Base-by-base conservation (phyloP, 2,329 filamentous ascomycete species). In the Curvularia sp. region DNA sequence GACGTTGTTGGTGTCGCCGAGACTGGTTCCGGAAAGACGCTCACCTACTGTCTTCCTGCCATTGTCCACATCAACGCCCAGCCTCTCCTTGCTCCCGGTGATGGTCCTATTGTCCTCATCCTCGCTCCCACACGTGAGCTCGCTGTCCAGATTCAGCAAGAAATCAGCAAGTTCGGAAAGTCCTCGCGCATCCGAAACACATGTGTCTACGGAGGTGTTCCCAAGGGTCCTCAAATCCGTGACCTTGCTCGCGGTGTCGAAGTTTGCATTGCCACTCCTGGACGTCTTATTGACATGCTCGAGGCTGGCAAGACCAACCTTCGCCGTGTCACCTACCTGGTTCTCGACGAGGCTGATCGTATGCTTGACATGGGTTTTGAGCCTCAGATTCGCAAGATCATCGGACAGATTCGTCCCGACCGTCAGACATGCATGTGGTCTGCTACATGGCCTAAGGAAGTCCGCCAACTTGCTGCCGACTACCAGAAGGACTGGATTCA, bases 301-400 rank as follows among this genome's bases (percentile, higher is more conserved):
- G 95, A 98, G 81, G 92, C 92, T 68, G 94, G 93, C 79, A 96
- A 96, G 85, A 99, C 95, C 72, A 98, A 99, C 83, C 87, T 99
- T 64, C 94, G 94, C 68, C 93, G 95, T 79, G 93, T 98, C 63
- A 99, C 95, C 55, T 99, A 99, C 82, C 85, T 99, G 57, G 95
- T 98, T 68, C 93, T 99, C 65, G 95, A 99, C 74, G 95, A 99
- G 84, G 95, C 95, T 78, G 95, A 99, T 82, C 94, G 95, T 76
- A 99, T 99, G 95, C 86, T 99, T 78, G 95, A 99, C 83, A 99
- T 99, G 95, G 95, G 95, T 87, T 98, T 99, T 82, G 95, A 99
- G 83, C 95, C 95, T 68, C 95, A 98, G 80, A 98, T 99, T 74
- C 92, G 95, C 83, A 98, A 98, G 84, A 98, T 99, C 68, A 93